Percentiles rank a stretch among this genome's conserved stretches.
These are phyloP conservation scores for Myriangium duriaei DNA, from an alignment of 2,329 filamentous ascomycete species.

Conservation along the genomic window DNA sequence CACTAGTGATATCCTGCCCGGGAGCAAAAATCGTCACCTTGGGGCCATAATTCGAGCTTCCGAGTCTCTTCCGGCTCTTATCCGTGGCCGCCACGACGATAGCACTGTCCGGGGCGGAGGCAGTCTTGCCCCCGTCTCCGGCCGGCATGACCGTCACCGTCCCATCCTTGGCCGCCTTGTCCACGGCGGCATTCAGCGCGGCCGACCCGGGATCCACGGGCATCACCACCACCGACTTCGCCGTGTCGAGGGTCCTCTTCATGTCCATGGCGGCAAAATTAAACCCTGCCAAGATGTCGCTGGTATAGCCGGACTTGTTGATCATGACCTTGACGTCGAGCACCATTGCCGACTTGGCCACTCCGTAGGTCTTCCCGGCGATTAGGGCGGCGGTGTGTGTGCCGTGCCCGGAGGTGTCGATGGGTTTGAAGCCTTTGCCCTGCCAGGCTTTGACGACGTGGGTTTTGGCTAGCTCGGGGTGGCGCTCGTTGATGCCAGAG, in stretches of 20 bases:
- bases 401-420: constrained; percentile 48
- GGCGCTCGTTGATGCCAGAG: too few relatives aligned
- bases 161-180: constrained; percentile 33
- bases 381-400: constrained; percentile 53
- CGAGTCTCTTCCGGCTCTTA: constrained; percentile 19
- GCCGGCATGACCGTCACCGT: constrained; percentile 44
- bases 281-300: constrained; percentile 45
- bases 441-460: too few relatives aligned
- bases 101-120: constrained; percentile 22
- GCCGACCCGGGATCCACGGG: constrained; percentile 39
- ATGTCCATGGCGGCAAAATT: constrained; percentile 34
- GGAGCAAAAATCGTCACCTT: constrained; percentile 28
- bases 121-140: constrained; percentile 34
- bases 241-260: constrained; percentile 10
- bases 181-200: constrained; percentile 41
- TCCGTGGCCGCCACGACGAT: constrained; percentile 26
- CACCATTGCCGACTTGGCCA: constrained; percentile 45
- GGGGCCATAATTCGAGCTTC: constrained; percentile 29
- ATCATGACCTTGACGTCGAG: constrained; percentile 47
- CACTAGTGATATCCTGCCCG: constrained; percentile 28
- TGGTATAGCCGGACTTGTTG: constrained; percentile 32
- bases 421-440: too few relatives aligned
- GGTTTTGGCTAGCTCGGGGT: too few relatives aligned
- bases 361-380: constrained; percentile 47
- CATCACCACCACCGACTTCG: constrained; percentile 43